Evolutionary conservation across 2,329 filamentous ascomycete species (phyloP).

Genomic region (Pseudogymnoascus sp.): DNA sequence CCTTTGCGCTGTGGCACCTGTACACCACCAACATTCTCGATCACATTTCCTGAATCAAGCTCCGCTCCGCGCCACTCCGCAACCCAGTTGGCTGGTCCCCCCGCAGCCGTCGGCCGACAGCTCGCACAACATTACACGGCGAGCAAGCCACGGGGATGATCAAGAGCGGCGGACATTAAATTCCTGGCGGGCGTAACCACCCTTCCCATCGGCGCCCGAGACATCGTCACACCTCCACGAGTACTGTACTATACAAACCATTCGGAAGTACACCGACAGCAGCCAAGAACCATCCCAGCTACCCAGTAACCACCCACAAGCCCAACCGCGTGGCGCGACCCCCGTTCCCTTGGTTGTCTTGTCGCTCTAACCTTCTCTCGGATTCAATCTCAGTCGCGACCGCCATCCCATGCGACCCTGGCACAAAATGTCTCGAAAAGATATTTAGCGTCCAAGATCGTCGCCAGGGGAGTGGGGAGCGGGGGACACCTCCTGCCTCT

Average conservation of each 20-base stretch:
- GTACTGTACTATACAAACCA: background rate
- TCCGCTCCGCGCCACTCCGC: background rate
- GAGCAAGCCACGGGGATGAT: background rate
- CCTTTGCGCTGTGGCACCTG: background rate
- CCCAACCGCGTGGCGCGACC: background rate
- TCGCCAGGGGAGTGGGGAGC: conserved; percentile 2
- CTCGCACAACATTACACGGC: background rate
- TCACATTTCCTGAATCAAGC: background rate
- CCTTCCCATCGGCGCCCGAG: background rate
- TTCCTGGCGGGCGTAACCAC: conserved; percentile 1
- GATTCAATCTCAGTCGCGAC: background rate
- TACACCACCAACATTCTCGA: background rate
- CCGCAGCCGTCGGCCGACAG: background rate
- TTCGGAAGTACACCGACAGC: background rate
- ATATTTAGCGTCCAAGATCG: conserved; percentile 1
- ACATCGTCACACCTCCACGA: background rate
- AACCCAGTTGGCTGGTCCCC: background rate
- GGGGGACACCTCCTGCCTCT: background rate
- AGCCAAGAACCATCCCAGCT: background rate
- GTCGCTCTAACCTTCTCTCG: conserved; percentile 1
- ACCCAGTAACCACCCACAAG: background rate
- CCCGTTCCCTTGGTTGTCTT: background rate
- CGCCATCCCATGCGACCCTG: background rate
- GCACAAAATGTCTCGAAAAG: background rate
- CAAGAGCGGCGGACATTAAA: background rate